phyloP scores from a whole-genome alignment of 805 yeast genomes.

The Candida silvicultrix region DNA sequence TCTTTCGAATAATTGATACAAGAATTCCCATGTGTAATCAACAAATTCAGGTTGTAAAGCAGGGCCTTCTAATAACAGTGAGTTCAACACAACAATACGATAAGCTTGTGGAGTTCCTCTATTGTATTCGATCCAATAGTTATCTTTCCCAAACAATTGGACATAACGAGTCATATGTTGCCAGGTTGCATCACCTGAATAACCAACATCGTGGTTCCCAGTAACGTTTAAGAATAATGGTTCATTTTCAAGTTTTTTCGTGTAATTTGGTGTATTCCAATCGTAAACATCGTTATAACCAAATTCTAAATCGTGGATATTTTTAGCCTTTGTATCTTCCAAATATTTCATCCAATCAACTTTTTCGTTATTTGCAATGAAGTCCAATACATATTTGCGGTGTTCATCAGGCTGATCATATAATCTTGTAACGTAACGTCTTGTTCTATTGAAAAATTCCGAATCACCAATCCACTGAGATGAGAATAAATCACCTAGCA shows the following conservation, averaged over 20 bases:
- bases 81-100: constrained; percentile 84
- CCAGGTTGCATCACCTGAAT: constrained; percentile 88
- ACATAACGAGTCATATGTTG: constrained; percentile 83
- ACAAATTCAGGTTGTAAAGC: constrained; percentile 68
- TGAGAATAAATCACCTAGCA: constrained; percentile 88
- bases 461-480: constrained; percentile 92
- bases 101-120: constrained; percentile 62
- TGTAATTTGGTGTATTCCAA: constrained; percentile 44
- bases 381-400: constrained; percentile 41
- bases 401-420: constrained; percentile 54
- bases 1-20: constrained; percentile 48
- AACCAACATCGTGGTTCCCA: constrained; percentile 96
- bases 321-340: constrained; percentile 23
- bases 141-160: constrained; percentile 74
- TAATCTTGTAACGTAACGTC: constrained; percentile 63
- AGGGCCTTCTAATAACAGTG: constrained; percentile 86
- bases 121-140: constrained; percentile 71
- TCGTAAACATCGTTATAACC: constrained; percentile 59
- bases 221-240: constrained; percentile 78
- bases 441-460: constrained; percentile 78
- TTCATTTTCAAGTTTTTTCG: constrained; percentile 31
- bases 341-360: constrained; percentile 48
- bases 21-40: constrained; percentile 65
- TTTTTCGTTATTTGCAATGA: constrained; percentile 41
- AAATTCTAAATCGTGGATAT: constrained; percentile 32